Evolutionary conservation across 225 moss, liverwort and hornwort genomes (phyloP).

Genomic region (Asterella californica): DNA sequence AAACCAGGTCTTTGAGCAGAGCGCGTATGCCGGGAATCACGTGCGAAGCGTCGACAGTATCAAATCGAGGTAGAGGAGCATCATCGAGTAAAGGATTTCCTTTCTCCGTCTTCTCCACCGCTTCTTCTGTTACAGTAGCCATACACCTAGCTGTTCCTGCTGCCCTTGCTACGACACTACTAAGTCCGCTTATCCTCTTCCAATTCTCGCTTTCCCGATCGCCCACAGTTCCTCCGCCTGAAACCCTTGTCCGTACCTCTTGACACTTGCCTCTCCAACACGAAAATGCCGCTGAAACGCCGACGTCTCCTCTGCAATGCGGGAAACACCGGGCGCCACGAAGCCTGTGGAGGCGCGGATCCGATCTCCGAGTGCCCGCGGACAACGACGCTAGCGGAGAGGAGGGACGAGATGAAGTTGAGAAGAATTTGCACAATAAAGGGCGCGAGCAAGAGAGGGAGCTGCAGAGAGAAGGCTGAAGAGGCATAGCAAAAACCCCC

Average conservation of each 20-base stretch:
- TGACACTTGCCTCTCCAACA: not conserved
- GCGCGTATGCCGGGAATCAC: slow-evolving; percentile 53
- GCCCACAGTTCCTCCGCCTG: not conserved
- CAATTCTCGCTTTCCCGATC: not conserved
- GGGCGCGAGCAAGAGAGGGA: slow-evolving; percentile 14
- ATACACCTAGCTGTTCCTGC: slow-evolving; percentile 33
- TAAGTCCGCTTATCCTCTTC: not conserved
- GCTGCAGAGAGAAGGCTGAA: not conserved
- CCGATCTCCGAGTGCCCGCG: not conserved
- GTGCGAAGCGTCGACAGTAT: slow-evolving; percentile 46
- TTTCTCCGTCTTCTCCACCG: slow-evolving; percentile 31
- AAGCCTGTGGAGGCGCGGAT: not conserved
- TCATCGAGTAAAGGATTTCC: slow-evolving; percentile 45
- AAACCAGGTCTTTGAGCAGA: slow-evolving; percentile 44
- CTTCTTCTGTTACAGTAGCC: slow-evolving; percentile 45
- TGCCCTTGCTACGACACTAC: not conserved
- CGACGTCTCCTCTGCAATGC: not conserved
- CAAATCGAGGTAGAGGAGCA: slow-evolving; percentile 39
- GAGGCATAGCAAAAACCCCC: slow-evolving; percentile 21
- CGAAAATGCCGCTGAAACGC: not conserved
- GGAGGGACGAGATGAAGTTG: not conserved
- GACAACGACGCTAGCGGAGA: not conserved
- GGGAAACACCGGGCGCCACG: not conserved
- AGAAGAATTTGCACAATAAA: slow-evolving; percentile 14
- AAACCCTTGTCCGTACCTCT: not conserved